Conservation (phyloP, 208 protist species). For the Trypanosomatidae sp. region DNA sequence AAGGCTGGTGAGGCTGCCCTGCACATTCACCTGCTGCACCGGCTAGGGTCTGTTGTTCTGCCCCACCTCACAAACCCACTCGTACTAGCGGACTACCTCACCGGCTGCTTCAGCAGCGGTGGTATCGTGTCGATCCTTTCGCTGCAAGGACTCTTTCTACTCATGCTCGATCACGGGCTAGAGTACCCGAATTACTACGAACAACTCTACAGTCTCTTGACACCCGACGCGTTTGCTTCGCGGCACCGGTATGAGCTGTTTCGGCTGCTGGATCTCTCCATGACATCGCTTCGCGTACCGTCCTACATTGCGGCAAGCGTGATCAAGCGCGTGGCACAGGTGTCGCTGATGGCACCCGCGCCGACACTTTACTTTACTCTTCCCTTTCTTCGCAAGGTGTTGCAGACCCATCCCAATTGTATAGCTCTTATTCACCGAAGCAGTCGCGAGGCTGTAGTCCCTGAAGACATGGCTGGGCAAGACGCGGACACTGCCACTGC, state of each 20-base stretch:
- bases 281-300: slow-evolving; percentile 80
- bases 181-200: slow-evolving; percentile 92
- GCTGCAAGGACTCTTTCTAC: slow-evolving; percentile 83
- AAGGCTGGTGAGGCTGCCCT: slow-evolving; percentile 50
- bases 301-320: slow-evolving; percentile 85
- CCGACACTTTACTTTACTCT: slow-evolving; percentile 88
- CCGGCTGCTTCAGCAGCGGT: slow-evolving; percentile 79
- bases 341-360: slow-evolving; percentile 63
- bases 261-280: slow-evolving; percentile 77
- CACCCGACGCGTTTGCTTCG: slow-evolving; percentile 77
- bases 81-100: slow-evolving; percentile 85
- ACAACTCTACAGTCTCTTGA: slow-evolving; percentile 89
- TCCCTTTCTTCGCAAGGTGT: slow-evolving; percentile 81
- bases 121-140: slow-evolving; percentile 86
- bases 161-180: slow-evolving; percentile 90
- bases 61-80: slow-evolving; percentile 84
- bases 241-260: slow-evolving; percentile 89
- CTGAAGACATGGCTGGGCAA: slow-evolving; percentile 32
- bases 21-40: slow-evolving; percentile 82
- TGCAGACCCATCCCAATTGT: slow-evolving; percentile 89
- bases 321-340: slow-evolving; percentile 69
- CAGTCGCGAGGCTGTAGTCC: slow-evolving; percentile 55
- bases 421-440: slow-evolving; percentile 87
- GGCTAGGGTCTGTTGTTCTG: slow-evolving; percentile 70
- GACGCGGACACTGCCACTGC: slow-evolving; percentile 8